These are phyloP conservation scores for Nicotiana noctiflora DNA, from an alignment of 257 asterid genomes.

Conservation along the genomic window DNA sequence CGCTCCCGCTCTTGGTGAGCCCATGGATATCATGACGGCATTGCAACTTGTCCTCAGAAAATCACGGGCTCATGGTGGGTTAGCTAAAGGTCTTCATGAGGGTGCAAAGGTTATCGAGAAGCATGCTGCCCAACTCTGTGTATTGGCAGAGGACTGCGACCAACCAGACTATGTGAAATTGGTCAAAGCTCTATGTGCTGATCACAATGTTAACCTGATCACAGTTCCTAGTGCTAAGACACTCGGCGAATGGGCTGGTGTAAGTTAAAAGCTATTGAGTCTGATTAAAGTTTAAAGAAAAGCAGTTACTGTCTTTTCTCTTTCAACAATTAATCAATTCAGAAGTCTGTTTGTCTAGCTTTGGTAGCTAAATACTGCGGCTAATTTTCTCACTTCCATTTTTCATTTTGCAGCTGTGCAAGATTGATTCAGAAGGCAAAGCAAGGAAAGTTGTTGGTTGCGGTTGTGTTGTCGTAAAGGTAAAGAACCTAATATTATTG, in stretches of 20 bases:
- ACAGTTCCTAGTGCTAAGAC: slow-evolving; percentile 66
- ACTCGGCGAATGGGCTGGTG: slow-evolving; percentile 77
- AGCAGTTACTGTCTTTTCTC: background rate
- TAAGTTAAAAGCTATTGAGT: slow-evolving; percentile 23
- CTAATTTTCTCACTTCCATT: background rate
- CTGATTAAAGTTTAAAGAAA: background rate
- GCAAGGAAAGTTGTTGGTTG: slow-evolving; percentile 79
- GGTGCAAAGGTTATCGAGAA: slow-evolving; percentile 63
- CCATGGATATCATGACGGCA: slow-evolving; percentile 59
- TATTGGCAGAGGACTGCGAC: slow-evolving; percentile 64
- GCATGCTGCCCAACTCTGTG: slow-evolving; percentile 67
- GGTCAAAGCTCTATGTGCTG: slow-evolving; percentile 69
- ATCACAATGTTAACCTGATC: slow-evolving; percentile 58
- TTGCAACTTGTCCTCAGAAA: slow-evolving; percentile 57
- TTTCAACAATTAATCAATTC: background rate
- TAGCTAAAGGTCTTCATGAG: slow-evolving; percentile 56
- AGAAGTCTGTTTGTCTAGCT: background rate
- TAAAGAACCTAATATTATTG: background rate
- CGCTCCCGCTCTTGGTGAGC: slow-evolving; percentile 43
- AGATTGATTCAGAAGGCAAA: slow-evolving; percentile 75
- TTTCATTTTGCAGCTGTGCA: slow-evolving; percentile 42
- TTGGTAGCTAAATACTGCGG: background rate
- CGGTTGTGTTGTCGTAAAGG: slow-evolving; percentile 67
- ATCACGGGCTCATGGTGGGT: slow-evolving; percentile 66
- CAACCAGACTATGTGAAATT: slow-evolving; percentile 61